Conservation (phyloP, 1,139 yeast species). For the Taiozyma sp. region DNA sequence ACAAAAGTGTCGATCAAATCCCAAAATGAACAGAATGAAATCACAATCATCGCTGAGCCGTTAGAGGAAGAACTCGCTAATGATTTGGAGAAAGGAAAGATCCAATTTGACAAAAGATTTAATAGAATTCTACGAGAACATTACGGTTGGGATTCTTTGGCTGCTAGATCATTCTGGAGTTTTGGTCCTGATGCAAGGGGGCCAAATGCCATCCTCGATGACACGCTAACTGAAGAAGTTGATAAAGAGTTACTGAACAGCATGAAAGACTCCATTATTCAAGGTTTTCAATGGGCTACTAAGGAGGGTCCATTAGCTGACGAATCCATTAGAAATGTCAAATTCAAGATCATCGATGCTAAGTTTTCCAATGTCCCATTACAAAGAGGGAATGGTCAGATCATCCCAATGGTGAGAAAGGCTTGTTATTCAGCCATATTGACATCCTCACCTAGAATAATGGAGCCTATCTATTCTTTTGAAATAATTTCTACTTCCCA, state of each 20-base stretch:
- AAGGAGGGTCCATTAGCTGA: slow-evolving; percentile 90
- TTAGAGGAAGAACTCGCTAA: slow-evolving; percentile 45
- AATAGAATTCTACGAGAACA: slow-evolving; percentile 50
- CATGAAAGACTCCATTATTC: slow-evolving; percentile 49
- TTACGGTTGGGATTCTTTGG: slow-evolving; percentile 78
- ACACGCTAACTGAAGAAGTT: slow-evolving; percentile 68
- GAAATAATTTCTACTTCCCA: slow-evolving; percentile 50
- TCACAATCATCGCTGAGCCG: slow-evolving; percentile 80
- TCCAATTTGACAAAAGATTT: slow-evolving; percentile 26
- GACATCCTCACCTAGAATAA: slow-evolving; percentile 69
- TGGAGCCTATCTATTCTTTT: slow-evolving; percentile 80
- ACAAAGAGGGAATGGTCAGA: slow-evolving; percentile 60
- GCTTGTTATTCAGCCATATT: slow-evolving; percentile 83
- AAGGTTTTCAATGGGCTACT: slow-evolving; percentile 82
- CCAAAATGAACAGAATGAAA: slow-evolving; percentile 45
- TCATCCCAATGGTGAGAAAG: slow-evolving; percentile 75
- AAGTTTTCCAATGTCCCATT: slow-evolving; percentile 42
- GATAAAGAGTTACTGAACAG: slow-evolving; percentile 46
- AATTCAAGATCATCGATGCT: slow-evolving; percentile 66
- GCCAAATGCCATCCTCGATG: slow-evolving; percentile 66
- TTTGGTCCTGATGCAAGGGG: slow-evolving; percentile 60
- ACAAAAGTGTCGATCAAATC: slow-evolving; percentile 60
- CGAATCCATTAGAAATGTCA: slow-evolving; percentile 69
- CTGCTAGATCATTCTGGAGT: slow-evolving; percentile 79
- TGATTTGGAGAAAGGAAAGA: slow-evolving; percentile 51